Conservation (phyloP, 2,329 filamentous ascomycete genomes). For the Aspergillus melleus region DNA sequence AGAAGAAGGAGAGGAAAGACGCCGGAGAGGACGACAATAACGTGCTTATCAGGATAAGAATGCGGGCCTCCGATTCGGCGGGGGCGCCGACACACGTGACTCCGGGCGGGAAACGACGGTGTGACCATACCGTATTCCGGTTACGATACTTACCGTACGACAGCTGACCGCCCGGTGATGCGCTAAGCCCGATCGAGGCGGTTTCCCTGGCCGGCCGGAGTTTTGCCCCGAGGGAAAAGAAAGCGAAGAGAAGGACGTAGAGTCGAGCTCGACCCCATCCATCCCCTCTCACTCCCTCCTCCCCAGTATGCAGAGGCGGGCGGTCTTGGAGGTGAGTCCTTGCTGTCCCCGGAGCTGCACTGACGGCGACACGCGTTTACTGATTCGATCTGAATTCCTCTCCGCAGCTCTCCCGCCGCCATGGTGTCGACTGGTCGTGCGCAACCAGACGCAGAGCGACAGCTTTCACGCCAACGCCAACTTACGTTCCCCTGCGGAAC, state of each 20-base stretch:
- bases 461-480: conserved; percentile 18
- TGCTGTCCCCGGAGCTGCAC: neutral
- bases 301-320: conserved; percentile 37
- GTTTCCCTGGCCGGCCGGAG: conserved; percentile 7
- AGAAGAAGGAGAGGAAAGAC: neutral
- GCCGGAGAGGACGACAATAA: conserved; percentile 14
- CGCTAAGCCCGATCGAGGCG: neutral
- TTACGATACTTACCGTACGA: neutral
- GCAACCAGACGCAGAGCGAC: conserved; percentile 29
- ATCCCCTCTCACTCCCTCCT: neutral
- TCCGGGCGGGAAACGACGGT: conserved; percentile 17
- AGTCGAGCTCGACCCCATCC: conserved; percentile 1
- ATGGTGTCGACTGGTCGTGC: conserved; percentile 41
- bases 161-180: neutral
- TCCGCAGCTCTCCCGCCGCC: conserved; percentile 38
- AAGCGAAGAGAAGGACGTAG: conserved; percentile 13
- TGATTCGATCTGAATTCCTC: neutral
- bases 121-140: neutral
- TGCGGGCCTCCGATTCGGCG: conserved; percentile 32
- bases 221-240: conserved; percentile 19
- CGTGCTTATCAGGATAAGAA: conserved; percentile 19
- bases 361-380: too few relatives aligned
- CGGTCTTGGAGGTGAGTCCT: conserved; percentile 31
- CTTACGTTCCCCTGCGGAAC: conserved; percentile 28
- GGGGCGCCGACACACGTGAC: conserved; percentile 33